These are phyloP conservation scores for Inga oerstediana DNA, from an alignment of 306 rosid genomes.

Conservation along the genomic window DNA sequence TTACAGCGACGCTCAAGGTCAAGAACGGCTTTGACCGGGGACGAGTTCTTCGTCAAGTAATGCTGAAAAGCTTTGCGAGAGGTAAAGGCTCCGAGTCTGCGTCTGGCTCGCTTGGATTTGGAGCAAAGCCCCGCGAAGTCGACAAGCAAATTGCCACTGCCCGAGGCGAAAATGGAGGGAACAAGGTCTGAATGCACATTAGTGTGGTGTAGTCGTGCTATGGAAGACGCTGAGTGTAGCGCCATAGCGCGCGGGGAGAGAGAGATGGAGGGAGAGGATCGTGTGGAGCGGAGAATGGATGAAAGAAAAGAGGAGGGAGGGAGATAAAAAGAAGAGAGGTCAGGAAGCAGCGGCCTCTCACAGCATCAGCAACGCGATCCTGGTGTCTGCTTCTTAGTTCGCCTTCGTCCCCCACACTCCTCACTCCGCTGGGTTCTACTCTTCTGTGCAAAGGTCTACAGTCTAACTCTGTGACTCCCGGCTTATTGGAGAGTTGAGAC, in stretches of 20 bases:
- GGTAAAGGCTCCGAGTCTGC: conserved; percentile 40
- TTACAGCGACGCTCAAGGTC: conserved; percentile 38
- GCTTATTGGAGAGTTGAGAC: background rate
- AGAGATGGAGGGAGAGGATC: background rate
- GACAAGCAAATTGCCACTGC: conserved; percentile 45
- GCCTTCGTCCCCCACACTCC: conserved; percentile 22
- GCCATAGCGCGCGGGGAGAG: conserved; percentile 59
- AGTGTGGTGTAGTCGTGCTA: conserved; percentile 52
- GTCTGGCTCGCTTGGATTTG: conserved; percentile 49
- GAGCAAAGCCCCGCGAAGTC: conserved; percentile 59
- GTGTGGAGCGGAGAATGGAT: conserved; percentile 49
- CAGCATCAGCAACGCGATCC: background rate
- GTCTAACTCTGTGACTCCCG: background rate
- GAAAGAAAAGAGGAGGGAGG: conserved; percentile 28
- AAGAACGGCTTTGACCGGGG: conserved; percentile 61
- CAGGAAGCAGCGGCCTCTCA: conserved; percentile 40
- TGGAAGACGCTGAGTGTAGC: conserved; percentile 56
- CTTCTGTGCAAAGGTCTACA: background rate
- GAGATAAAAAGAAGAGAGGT: conserved; percentile 56
- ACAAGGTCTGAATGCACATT: conserved; percentile 37
- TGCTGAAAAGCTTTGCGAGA: conserved; percentile 37
- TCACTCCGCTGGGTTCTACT: background rate
- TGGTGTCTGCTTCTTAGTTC: conserved; percentile 29
- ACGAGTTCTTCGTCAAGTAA: conserved; percentile 31
- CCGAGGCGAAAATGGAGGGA: conserved; percentile 38